Evolutionary conservation across 2,329 filamentous ascomycete species (phyloP), one percentile per base, ranked within the genome.

Genomic region (Penicillium capsulatum): DNA sequence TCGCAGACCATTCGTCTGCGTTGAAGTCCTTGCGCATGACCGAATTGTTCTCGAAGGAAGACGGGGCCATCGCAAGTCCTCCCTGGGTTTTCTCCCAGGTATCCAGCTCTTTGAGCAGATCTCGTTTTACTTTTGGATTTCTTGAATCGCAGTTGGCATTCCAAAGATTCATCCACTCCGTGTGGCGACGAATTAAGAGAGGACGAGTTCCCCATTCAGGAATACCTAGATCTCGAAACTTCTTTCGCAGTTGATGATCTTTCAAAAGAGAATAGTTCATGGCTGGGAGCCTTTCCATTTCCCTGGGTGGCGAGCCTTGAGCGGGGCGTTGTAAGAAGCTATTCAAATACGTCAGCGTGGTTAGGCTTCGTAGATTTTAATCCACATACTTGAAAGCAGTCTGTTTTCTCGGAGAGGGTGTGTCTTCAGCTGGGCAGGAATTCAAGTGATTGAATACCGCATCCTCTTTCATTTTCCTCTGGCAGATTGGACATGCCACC

Each of bases 91-190:
- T 76, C 64, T 98, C 92, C 91, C 92, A 97, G 1, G 78, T 66
- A 15, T 91, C 84, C 9, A 98, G 64, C 44, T 97, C 91, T 10
- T 77, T 79, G 11, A 94, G 65, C 3, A 98, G 65, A 41, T 92
- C 83, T 5, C 68, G 58, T 48, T 86, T 87, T 8, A 73, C 72
- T 59, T 84, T 85, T 0, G 88, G 88, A 2, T 72, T 71, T 24
- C 77, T 77, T 2, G 90, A 84, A 64, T 98, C 92, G 66, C 89
- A 95, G 60, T 98, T 98, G 8, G 94, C 86, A 63, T 98, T 98
- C 84, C 88, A 96, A 13, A 98, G 69, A 26, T 92, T 96, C 36
- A 92, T 76, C 90, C 90, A 98, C 64, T 98, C 92, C 16, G 79
- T 86, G 57, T 97, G 90, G 13, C 94, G 79, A 50, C 76, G 78